phyloP scores from a whole-genome alignment of 2,329 filamentous ascomycete genomes.

The Fusarium devonianum region DNA sequence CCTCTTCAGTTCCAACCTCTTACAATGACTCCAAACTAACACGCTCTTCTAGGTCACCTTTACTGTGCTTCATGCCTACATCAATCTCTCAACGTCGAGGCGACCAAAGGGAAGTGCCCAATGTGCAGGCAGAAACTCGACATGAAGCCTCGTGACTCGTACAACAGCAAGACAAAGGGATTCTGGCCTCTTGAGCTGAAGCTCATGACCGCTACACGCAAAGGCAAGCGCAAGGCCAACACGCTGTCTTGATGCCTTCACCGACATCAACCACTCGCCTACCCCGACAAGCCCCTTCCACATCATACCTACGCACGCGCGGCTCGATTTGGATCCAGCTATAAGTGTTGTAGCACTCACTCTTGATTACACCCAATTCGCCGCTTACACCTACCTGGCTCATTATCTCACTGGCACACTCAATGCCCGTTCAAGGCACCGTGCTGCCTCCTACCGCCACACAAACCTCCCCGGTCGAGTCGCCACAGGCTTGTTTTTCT shows the following conservation, averaged over 20 bases:
- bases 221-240: slow-evolving; percentile 54
- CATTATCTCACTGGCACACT: slow-evolving; percentile 3
- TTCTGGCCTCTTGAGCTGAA: slow-evolving; percentile 69
- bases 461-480: slow-evolving; percentile 3
- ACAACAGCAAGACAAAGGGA: slow-evolving; percentile 58
- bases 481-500: slow-evolving; percentile 21
- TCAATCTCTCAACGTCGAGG: slow-evolving; percentile 64
- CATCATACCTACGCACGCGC: not conserved
- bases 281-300: not conserved
- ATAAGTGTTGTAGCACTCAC: not conserved
- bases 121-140: slow-evolving; percentile 69
- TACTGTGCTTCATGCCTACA: slow-evolving; percentile 71
- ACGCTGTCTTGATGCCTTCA: slow-evolving; percentile 35
- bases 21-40: slow-evolving; percentile 25
- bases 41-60: slow-evolving; percentile 60
- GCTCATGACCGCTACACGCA: slow-evolving; percentile 63
- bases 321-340: not conserved
- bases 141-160: slow-evolving; percentile 50
- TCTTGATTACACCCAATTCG: not conserved
- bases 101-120: slow-evolving; percentile 65
- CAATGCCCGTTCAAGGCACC: not conserved
- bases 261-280: not conserved
- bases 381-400: slow-evolving; percentile 6
- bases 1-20: not conserved
- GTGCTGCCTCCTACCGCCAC: slow-evolving; percentile 1